Evolutionary conservation across 257 asterid species (phyloP).

Genomic region (Salvia rosmarinus): DNA sequence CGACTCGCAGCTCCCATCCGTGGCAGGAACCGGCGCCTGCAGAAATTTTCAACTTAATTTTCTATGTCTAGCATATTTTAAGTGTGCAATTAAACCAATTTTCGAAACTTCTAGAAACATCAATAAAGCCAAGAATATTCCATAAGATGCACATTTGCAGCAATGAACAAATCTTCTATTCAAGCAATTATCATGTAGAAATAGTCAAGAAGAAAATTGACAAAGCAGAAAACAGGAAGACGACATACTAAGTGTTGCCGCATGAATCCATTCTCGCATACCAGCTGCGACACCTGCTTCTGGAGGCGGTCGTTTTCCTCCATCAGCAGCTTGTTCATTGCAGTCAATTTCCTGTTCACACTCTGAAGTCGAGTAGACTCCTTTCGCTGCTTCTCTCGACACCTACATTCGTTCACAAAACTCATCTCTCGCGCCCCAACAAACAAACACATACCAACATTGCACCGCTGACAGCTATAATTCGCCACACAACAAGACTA

Average conservation of each 20-base stretch:
- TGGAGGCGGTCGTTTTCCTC: conserved; percentile 98
- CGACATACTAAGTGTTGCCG: conserved; percentile 85
- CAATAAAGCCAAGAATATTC: background rate
- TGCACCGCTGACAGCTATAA: background rate
- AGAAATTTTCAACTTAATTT: background rate
- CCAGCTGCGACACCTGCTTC: conserved; percentile 95
- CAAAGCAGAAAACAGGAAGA: background rate
- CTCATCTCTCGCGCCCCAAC: background rate
- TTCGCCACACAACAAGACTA: conserved; percentile 1
- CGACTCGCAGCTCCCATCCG: conserved; percentile 88
- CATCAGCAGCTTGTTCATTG: conserved; percentile 95
- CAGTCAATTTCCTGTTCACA: conserved; percentile 81
- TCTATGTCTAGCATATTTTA: background rate
- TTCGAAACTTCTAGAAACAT: background rate
- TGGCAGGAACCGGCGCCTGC: conserved; percentile 58
- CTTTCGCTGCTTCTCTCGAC: conserved; percentile 96
- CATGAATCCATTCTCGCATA: conserved; percentile 91
- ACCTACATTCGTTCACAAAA: conserved; percentile 52
- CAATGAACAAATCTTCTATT: background rate
- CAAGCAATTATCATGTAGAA: background rate
- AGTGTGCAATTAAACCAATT: background rate
- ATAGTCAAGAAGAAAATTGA: background rate
- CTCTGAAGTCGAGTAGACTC: conserved; percentile 85
- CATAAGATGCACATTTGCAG: background rate
- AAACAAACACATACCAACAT: background rate